These are phyloP conservation scores for Plasmodium relictum DNA, from an alignment of 169 alveolate species.

Conservation along the genomic window DNA sequence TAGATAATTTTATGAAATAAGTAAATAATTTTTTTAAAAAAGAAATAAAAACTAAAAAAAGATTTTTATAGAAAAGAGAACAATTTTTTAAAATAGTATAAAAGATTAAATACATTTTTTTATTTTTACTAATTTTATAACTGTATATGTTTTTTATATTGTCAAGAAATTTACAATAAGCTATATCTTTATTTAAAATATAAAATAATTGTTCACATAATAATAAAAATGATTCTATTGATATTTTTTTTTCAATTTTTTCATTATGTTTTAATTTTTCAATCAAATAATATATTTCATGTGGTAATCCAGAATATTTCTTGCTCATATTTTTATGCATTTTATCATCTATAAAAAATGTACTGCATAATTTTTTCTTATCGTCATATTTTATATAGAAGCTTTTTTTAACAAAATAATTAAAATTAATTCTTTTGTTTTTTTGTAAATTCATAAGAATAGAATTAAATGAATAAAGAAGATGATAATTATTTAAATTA, in stretches of 20 bases:
- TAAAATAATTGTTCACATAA: constrained; percentile 55
- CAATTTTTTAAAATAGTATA: not conserved
- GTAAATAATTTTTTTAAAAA: constrained; percentile 44
- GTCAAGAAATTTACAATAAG: not conserved
- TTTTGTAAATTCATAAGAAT: not conserved
- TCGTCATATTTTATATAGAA: not conserved
- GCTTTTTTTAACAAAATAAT: not conserved
- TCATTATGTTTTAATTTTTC: constrained; percentile 4
- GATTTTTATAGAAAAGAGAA: constrained; percentile 36
- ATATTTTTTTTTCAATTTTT: constrained; percentile 14
- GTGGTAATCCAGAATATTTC: not conserved
- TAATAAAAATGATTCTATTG: constrained; percentile 10
- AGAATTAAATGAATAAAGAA: constrained; percentile 1
- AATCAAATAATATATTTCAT: constrained; percentile 12
- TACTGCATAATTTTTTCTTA: not conserved
- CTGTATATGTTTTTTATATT: constrained; percentile 18
- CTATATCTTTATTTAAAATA: constrained; percentile 13
- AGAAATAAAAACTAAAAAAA: constrained; percentile 31
- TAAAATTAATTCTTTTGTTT: not conserved
- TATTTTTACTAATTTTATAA: not conserved
- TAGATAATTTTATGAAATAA: constrained; percentile 15
- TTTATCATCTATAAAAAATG: not conserved
- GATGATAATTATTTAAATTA: constrained; percentile 10
- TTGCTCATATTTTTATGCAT: not conserved
- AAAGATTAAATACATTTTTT: constrained; percentile 35